Base-by-base conservation (phyloP, 2,329 filamentous ascomycete genomes). In the Cladosporium oxysporum region DNA sequence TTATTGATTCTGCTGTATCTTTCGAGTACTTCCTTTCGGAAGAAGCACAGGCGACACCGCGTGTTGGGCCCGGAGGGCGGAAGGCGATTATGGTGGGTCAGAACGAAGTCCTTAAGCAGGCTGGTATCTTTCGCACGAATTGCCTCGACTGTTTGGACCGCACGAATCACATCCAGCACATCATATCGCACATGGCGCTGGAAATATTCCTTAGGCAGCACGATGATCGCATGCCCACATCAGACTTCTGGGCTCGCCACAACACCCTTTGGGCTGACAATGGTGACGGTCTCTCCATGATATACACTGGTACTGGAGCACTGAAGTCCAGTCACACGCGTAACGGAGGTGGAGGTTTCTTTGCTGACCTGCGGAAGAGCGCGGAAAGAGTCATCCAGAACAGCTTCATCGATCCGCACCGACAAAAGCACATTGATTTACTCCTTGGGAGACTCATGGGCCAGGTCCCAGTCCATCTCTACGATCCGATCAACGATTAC, bases 211-310 rank as follows among this genome's bases (percentile, higher is more conserved):
- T 99, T 3, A 80, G 81, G 16, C 92, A 96, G 71, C 85, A 90
- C 67, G 85, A 84, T 29, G 88, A 92, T 69, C 84, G 83, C 68
- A 65, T 64, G 44, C 89, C 91, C 0, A 84, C 85, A 11, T 86
- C 89, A 0, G 93, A 98, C 74, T 93, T 98, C 73, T 97, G 93
- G 91, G 90, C 92, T 80, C 85, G 92, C 58, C 95, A 99, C 79
- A 93, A 92, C 10, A 95, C 88, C 67, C 84, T 99, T 1, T 99
- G 95, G 95, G 95, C 95, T 37, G 95, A 99, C 78, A 98, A 97
- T 75, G 95, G 95, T 26, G 95, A 99, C 80, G 90, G 91, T 6
- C 79, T 99, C 58, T 97, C 93, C 14, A 92, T 92, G 74, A 98
- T 97, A 29, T 99, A 99, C 76, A 95, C 95, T 10, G 95, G 95